Percentiles rank a stretch among this genome's conserved stretches.
These are phyloP conservation scores for Mycena pura DNA, from an alignment of 768 basidiomycete species.

Conservation along the genomic window DNA sequence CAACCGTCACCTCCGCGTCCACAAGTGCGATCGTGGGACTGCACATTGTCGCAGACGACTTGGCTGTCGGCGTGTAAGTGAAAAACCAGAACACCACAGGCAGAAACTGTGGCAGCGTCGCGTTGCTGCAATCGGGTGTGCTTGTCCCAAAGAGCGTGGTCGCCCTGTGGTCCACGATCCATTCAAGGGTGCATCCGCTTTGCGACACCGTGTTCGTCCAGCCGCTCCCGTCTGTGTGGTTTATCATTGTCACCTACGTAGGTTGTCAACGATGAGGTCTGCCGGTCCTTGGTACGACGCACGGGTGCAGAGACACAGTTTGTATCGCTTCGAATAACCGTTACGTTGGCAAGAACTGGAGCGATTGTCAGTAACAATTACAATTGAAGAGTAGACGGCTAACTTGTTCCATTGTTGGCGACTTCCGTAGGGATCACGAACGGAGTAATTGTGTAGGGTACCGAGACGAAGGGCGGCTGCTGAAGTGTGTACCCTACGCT, in stretches of 20 bases:
- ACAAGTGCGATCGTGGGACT: constrained; percentile 49
- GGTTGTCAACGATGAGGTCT: background rate
- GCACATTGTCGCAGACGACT: constrained; percentile 56
- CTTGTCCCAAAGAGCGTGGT: constrained; percentile 51
- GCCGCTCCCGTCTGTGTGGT: constrained; percentile 34
- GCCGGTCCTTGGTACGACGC: constrained; percentile 10
- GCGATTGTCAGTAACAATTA: constrained; percentile 19
- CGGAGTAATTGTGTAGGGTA: constrained; percentile 51
- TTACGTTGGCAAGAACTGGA: constrained; percentile 55
- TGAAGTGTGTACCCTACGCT: constrained; percentile 53
- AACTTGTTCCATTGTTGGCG: constrained; percentile 19
- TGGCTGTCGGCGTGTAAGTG: constrained; percentile 45
- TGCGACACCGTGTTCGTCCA: constrained; percentile 54
- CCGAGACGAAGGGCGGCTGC: constrained; percentile 53
- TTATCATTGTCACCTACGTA: constrained; percentile 47
- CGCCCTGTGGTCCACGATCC: constrained; percentile 46
- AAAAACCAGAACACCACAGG: constrained; percentile 68
- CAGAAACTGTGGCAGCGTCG: constrained; percentile 43
- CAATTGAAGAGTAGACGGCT: background rate
- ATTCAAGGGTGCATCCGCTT: constrained; percentile 48
- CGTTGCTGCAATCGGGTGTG: constrained; percentile 33
- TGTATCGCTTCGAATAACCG: constrained; percentile 52
- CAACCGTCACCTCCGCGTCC: constrained; percentile 52
- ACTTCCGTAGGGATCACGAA: constrained; percentile 46
- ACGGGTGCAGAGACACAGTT: constrained; percentile 50